Evolutionary conservation across 2,329 filamentous ascomycete species (phyloP), one percentile per base, ranked within the genome.

Genomic region (Biscogniauxia mediterranea): DNA sequence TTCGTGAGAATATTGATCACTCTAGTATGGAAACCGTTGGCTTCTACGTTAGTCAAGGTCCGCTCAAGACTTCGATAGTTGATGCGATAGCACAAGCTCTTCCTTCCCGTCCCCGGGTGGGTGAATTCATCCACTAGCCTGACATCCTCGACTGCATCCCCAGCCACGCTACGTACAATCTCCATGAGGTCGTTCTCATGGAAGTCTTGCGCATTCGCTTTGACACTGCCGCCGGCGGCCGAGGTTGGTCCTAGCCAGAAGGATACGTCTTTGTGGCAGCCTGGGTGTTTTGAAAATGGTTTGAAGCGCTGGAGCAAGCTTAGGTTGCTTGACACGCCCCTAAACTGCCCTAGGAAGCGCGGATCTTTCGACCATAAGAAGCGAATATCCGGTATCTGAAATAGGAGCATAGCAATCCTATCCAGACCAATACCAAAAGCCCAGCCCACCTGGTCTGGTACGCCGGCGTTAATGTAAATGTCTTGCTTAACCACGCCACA

Each of bases 131-230:
- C 95, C 57, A 92, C 86, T 26, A 96, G 81, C 63, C 81, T 82
- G 56, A 98, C 94, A 74, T 97, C 92, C 78, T 99, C 95, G 42
- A 95, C 92, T 21, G 88, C 77, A 74, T 96, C 91, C 56, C 93
- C 93, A 9, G 87, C 91, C 54, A 94, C 83, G 68, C 88, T 88
- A 66, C 95, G 88, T 19, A 97, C 91, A 60, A 97, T 85, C 77
- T 98, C 95, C 94, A 98, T 98, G 56, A 98, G 82, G 76, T 99
- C 95, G 77, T 98, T 98, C 75, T 96, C 93, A 75, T 98, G 94
- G 73, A 97, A 92, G 68, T 80, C 78, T 26, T 76, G 72, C 61
- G 68, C 75, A 69, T 75, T 80, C 61, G 70, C 76, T 52, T 66
- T 72, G 4, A 67, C 71, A 57, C 78, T 81, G 26, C 82, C 83